Conservation (phyloP, 192 early-diverging fungal genomes). For the Linnemannia elongata region DNA sequence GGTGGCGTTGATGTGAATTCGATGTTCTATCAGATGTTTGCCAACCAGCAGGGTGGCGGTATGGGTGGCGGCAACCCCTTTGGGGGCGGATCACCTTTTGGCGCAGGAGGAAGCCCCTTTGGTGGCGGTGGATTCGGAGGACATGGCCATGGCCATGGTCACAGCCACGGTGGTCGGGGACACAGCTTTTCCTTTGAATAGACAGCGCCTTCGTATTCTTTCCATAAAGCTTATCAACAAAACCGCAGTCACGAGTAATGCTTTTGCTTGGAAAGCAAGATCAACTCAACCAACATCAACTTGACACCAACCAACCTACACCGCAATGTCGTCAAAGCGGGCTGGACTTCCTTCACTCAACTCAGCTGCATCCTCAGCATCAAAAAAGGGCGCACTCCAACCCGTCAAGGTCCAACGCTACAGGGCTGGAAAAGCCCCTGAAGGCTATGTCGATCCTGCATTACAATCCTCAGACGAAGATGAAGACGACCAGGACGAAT, state of each 20-base stretch:
- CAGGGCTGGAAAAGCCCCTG: slow-evolving; percentile 69
- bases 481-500: slow-evolving; percentile 54
- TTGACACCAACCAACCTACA: too few relatives aligned
- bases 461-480: slow-evolving; percentile 66
- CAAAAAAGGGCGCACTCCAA: slow-evolving; percentile 50
- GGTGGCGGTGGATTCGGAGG: slow-evolving; percentile 49
- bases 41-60: slow-evolving; percentile 49
- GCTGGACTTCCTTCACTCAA: slow-evolving; percentile 49
- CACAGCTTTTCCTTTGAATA: slow-evolving; percentile 65
- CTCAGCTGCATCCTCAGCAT: not conserved
- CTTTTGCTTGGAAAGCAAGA: too few relatives aligned
- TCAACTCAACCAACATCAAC: too few relatives aligned
- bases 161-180: slow-evolving; percentile 32
- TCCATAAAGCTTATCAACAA: not conserved
- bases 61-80: slow-evolving; percentile 7
- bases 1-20: slow-evolving; percentile 72
- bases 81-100: slow-evolving; percentile 52
- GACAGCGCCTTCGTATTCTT: not conserved
- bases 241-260: not conserved
- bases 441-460: slow-evolving; percentile 65
- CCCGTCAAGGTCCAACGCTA: slow-evolving; percentile 70
- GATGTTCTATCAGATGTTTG: slow-evolving; percentile 68
- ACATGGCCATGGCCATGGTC: slow-evolving; percentile 22
- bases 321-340: slow-evolving; percentile 40
- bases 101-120: slow-evolving; percentile 36